A percentile compares a stretch with the other conserved stretches of the same genome.
Conservation (phyloP, 176 grass and related monocot genomes). For the Avena eriantha region DNA sequence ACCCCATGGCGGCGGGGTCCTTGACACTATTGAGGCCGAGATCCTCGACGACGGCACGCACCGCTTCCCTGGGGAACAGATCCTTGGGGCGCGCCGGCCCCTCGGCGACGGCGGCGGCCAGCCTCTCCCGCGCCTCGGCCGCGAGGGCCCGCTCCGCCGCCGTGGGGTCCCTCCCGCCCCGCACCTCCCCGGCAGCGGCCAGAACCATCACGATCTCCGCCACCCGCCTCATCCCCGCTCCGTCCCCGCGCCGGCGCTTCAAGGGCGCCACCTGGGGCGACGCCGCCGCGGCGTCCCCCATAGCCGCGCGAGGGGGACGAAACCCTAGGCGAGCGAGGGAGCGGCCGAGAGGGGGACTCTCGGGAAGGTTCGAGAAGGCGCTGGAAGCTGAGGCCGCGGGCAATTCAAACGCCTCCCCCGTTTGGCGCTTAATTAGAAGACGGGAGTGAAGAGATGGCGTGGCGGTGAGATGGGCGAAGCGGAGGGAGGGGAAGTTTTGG, state of each 20-base stretch:
- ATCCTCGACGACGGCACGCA: slow-evolving; percentile 88
- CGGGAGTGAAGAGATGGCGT: slow-evolving; percentile 33
- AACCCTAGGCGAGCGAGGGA: slow-evolving; percentile 50
- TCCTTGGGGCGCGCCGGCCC: slow-evolving; percentile 74
- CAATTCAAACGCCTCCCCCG: slow-evolving; percentile 69
- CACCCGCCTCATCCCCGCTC: slow-evolving; percentile 70
- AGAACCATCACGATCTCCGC: slow-evolving; percentile 97
- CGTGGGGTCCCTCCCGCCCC: slow-evolving; percentile 78
- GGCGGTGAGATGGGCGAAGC: slow-evolving; percentile 63
- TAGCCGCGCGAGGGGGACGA: not conserved
- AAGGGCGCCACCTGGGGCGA: slow-evolving; percentile 32
- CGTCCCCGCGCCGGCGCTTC: slow-evolving; percentile 59
- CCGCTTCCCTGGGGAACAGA: slow-evolving; percentile 87
- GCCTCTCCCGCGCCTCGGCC: slow-evolving; percentile 76
- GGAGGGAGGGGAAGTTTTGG: slow-evolving; percentile 36
- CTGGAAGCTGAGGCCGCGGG: slow-evolving; percentile 17
- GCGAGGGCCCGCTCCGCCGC: slow-evolving; percentile 80
- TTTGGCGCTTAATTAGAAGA: slow-evolving; percentile 80
- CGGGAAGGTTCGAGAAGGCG: slow-evolving; percentile 45
- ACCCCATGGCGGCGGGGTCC: slow-evolving; percentile 72
- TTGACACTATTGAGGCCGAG: slow-evolving; percentile 81
- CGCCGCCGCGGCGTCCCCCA: slow-evolving; percentile 49
- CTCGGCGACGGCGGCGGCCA: slow-evolving; percentile 58
- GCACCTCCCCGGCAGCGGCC: slow-evolving; percentile 73
- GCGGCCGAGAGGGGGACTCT: slow-evolving; percentile 23